Evolutionary conservation across 768 basidiomycete species (phyloP).

Genomic region (Suillus bovinus): DNA sequence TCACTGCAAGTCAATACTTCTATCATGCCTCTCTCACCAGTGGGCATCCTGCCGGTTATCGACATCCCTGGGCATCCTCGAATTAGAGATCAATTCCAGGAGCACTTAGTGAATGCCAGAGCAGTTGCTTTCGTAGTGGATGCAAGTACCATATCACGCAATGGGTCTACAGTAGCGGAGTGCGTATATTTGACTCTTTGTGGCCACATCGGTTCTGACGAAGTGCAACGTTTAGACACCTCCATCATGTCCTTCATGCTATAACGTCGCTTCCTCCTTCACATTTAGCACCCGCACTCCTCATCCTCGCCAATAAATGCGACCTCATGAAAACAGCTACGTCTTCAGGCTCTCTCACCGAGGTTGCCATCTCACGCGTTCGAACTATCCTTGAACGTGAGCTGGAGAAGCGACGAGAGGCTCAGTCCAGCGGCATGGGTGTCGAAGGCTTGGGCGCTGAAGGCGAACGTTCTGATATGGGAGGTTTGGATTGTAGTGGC

Average conservation of each 20-base stretch:
- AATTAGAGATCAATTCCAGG: slow-evolving; percentile 70
- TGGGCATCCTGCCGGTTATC: slow-evolving; percentile 53
- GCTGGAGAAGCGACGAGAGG: slow-evolving; percentile 70
- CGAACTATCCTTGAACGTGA: slow-evolving; percentile 81
- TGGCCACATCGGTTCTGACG: slow-evolving; percentile 4
- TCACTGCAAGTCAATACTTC: slow-evolving; percentile 75
- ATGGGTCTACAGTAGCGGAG: slow-evolving; percentile 77
- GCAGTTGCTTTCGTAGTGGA: slow-evolving; percentile 80
- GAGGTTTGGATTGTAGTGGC: slow-evolving; percentile 71
- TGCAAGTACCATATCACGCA: slow-evolving; percentile 74
- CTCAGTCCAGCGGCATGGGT: slow-evolving; percentile 64
- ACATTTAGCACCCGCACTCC: slow-evolving; percentile 54
- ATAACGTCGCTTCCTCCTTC: slow-evolving; percentile 75
- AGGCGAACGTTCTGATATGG: slow-evolving; percentile 62
- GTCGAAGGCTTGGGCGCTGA: slow-evolving; percentile 77
- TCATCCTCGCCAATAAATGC: slow-evolving; percentile 75
- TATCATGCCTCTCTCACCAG: slow-evolving; percentile 41
- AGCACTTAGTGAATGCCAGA: slow-evolving; percentile 61
- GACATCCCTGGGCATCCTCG: slow-evolving; percentile 89
- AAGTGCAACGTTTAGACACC: slow-evolving; percentile 48
- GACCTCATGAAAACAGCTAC: slow-evolving; percentile 60
- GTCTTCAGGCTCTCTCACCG: slow-evolving; percentile 33
- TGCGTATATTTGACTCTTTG: slow-evolving; percentile 39
- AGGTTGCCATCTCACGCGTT: slow-evolving; percentile 70
- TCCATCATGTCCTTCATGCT: slow-evolving; percentile 70